Evolutionary conservation across 2,329 filamentous ascomycete species (phyloP).

Genomic region (Colletotrichum sp.): DNA sequence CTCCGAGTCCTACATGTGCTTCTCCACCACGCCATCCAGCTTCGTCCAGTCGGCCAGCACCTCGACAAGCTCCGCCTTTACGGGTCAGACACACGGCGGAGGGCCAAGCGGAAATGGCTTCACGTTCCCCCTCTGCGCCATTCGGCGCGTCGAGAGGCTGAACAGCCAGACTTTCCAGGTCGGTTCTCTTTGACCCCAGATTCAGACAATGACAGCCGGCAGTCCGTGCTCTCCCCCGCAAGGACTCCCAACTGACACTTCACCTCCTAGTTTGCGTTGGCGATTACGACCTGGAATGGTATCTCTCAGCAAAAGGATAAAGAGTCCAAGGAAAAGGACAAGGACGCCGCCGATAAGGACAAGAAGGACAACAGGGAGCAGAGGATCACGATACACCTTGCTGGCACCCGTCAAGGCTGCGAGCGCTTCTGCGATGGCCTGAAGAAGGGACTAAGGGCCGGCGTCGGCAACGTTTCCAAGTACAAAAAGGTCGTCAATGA

Average conservation of each 20-base stretch:
- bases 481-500: conserved; percentile 80
- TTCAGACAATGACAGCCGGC: neutral
- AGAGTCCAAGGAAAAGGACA: conserved; percentile 45
- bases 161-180: conserved; percentile 88
- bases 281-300: conserved; percentile 94
- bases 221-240: conserved; percentile 1
- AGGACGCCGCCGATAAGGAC: conserved; percentile 36
- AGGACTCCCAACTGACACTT: neutral
- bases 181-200: conserved; percentile 16
- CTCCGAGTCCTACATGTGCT: conserved; percentile 94
- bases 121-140: conserved; percentile 89
- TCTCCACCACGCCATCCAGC: conserved; percentile 90
- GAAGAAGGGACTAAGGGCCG: conserved; percentile 86
- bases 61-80: conserved; percentile 82
- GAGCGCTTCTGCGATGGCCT: conserved; percentile 96
- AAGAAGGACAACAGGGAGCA: conserved; percentile 65
- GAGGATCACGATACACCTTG: conserved; percentile 89
- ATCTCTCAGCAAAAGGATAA: conserved; percentile 62
- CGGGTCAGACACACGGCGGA: conserved; percentile 89
- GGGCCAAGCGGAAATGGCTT: conserved; percentile 96
- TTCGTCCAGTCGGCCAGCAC: conserved; percentile 83
- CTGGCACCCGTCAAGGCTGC: conserved; percentile 85
- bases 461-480: conserved; percentile 86
- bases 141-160: conserved; percentile 88
- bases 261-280: conserved; percentile 75